Evolutionary conservation across 768 basidiomycete genomes (phyloP).

Genomic region (Podaxis sp.): DNA sequence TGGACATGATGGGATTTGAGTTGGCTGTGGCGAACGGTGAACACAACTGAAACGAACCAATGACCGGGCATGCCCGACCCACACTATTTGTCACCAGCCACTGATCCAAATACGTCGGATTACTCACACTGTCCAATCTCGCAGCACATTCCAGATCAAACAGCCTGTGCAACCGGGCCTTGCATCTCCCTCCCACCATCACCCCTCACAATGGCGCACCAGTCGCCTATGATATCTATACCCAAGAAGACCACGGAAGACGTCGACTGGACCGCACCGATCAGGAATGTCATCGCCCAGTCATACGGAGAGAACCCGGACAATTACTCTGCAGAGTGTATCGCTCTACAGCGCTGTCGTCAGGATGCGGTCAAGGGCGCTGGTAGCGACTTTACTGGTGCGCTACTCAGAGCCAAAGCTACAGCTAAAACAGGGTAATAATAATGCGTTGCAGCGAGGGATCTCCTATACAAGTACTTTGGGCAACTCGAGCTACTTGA

Average conservation of each 20-base stretch:
- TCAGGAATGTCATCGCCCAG: conserved; percentile 80
- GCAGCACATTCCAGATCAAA: not conserved
- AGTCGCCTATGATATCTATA: conserved; percentile 87
- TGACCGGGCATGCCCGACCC: conserved; percentile 12
- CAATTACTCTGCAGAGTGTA: conserved; percentile 80
- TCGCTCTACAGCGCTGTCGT: conserved; percentile 81
- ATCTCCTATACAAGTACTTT: conserved; percentile 98
- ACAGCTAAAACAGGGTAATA: not conserved
- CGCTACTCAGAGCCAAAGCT: conserved; percentile 17
- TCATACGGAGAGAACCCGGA: conserved; percentile 94
- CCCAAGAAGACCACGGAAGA: conserved; percentile 95
- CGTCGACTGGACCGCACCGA: conserved; percentile 92
- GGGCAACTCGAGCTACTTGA: conserved; percentile 97
- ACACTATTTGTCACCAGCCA: conserved; percentile 19
- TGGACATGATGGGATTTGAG: conserved; percentile 43
- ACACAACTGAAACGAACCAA: not conserved
- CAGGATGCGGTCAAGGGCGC: conserved; percentile 97
- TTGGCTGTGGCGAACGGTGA: conserved; percentile 19
- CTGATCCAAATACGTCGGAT: conserved; percentile 16
- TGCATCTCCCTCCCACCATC: conserved; percentile 1
- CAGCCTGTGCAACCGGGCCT: conserved; percentile 10
- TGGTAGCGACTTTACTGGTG: conserved; percentile 93
- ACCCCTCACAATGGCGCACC: conserved; percentile 52
- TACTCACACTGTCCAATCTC: not conserved
- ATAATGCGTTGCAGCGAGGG: conserved; percentile 51